phyloP scores from a whole-genome alignment of 768 basidiomycete genomes.

The Phlebiopsis flavidoalba region DNA sequence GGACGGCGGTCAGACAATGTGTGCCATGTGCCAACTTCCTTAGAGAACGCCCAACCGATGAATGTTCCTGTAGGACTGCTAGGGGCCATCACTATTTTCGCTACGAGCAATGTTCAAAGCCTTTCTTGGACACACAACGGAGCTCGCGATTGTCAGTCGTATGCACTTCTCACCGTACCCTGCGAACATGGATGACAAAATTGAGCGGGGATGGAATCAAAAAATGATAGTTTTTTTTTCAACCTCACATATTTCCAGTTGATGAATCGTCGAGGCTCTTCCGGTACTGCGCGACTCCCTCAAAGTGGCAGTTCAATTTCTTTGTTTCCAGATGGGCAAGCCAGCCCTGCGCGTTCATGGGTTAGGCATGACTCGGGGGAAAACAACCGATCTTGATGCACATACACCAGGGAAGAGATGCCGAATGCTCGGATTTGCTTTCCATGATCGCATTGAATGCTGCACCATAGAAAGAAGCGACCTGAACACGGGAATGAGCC shows the following conservation, averaged over 20 bases:
- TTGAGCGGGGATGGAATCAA: slow-evolving; percentile 12
- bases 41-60: slow-evolving; percentile 40
- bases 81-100: slow-evolving; percentile 53
- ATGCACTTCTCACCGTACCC: slow-evolving; percentile 89
- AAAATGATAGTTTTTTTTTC: not conserved
- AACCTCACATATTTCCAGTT: slow-evolving; percentile 52
- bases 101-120: slow-evolving; percentile 62
- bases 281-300: slow-evolving; percentile 83
- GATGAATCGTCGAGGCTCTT: slow-evolving; percentile 88
- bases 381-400: not conserved
- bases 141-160: slow-evolving; percentile 64
- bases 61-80: slow-evolving; percentile 73
- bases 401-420: slow-evolving; percentile 53
- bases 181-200: slow-evolving; percentile 25
- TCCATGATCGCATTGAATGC: slow-evolving; percentile 41
- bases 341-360: slow-evolving; percentile 56
- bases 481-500: slow-evolving; percentile 28
- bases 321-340: slow-evolving; percentile 79
- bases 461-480: slow-evolving; percentile 59
- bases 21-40: not conserved
- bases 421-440: slow-evolving; percentile 36
- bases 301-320: slow-evolving; percentile 76
- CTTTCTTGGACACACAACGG: slow-evolving; percentile 65
- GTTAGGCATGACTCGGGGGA: not conserved
- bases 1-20: not conserved